Base-by-base conservation (phyloP, 1,284 basidiomycete genomes). In the Tremellales sp. region DNA sequence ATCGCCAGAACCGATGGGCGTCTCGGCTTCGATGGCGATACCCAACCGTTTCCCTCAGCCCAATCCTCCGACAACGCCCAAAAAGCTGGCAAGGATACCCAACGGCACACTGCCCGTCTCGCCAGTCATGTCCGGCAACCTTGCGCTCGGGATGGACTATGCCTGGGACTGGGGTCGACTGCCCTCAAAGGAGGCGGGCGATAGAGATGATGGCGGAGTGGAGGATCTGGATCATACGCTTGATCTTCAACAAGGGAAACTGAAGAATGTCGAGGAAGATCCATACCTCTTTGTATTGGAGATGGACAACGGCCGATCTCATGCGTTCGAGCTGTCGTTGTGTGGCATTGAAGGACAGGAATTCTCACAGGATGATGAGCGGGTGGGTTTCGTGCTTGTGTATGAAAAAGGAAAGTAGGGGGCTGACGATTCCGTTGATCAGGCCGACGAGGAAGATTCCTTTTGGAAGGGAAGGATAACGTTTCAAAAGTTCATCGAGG, bases 261-360 rank as follows among this genome's bases (percentile, higher is more conserved):
- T 78, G 47, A 59, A 74, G 55, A 70, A 72, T 43, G 66, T 71
- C 28, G 72, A 72, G 29, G 65, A 70, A 4, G 72, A 76, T 43
- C 72, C 76, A 7, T 74, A 74, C 50, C 63, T 71, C 34, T 78
- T 78, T 53, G 65, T 72, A 21, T 60, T 80, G 8, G 67, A 74
- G 38, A 69, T 74, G 19, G 63, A 71, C 12, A 66, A 66, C 9
- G 59, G 60, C 6, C 43, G 50, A 10, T 56, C 63, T 10, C 75
- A 78, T 53, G 58, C 69, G 3, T 79, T 79, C 48, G 77, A 79
- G 62, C 56, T 80, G 26, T 62, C 71, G n/a, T 43, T 75, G 14
- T 72, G 69, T 38, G 69, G 63, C 1, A 50, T 51, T 27, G 68
- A 69, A 8, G 61, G 59, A n/a, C n/a, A n/a, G n/a, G n/a, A n/a